These are phyloP conservation scores for Glebionis coronaria DNA, from an alignment of 129 eudicot species.

Conservation along the genomic window DNA sequence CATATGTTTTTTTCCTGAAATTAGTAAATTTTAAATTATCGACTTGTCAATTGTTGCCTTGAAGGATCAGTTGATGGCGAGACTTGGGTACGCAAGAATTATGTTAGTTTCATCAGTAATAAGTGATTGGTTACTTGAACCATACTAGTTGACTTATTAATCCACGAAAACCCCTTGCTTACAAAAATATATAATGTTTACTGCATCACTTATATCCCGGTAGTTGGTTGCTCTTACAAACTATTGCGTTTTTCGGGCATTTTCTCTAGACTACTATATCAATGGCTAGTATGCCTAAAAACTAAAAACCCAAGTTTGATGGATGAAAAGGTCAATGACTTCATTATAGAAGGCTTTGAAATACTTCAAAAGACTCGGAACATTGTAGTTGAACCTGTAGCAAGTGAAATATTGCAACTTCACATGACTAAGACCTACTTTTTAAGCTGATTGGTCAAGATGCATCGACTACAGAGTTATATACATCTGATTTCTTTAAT, in stretches of 20 bases:
- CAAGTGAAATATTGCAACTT: conserved; percentile 13
- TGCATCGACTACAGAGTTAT: neutral
- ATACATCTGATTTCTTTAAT: neutral
- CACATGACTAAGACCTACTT: neutral
- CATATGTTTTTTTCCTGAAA: neutral
- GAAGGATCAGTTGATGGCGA: neutral
- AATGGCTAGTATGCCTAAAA: conserved; percentile 1
- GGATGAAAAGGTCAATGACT: neutral
- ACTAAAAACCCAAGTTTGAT: conserved; percentile 5
- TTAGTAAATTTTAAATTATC: neutral
- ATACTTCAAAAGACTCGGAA: conserved; percentile 12
- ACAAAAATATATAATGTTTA: neutral
- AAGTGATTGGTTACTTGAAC: conserved; percentile 16
- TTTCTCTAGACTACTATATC: neutral
- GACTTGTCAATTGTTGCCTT: neutral
- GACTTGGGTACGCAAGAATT: conserved; percentile 7
- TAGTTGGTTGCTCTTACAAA: neutral
- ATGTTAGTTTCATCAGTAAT: conserved; percentile 7
- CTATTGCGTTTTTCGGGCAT: neutral
- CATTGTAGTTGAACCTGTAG: conserved; percentile 9
- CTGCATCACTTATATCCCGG: neutral
- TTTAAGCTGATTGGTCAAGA: neutral
- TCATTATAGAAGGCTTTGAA: neutral
- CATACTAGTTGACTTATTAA: conserved; percentile 12
- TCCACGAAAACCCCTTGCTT: conserved; percentile 1